A percentile compares a stretch with the other conserved stretches of the same genome.
phyloP scores from a whole-genome alignment of 2,329 filamentous ascomycete species.

The Ophiocordyceps camponoti-floridani region DNA sequence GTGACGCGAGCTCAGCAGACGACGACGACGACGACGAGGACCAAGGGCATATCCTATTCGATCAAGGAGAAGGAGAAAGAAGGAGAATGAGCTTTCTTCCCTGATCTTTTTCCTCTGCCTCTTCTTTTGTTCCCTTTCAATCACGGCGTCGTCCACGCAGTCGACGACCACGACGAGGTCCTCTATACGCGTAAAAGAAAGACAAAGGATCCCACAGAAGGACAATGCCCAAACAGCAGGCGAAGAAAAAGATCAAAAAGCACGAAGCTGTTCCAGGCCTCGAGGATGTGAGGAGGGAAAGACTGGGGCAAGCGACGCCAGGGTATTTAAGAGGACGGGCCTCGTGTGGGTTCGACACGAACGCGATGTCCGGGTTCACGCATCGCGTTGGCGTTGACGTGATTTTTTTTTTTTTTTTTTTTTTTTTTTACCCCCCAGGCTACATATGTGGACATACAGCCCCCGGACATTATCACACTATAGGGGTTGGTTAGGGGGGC shows the following conservation, averaged over 20 bases:
- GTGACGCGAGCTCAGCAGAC: no score
- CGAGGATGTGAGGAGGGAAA: constrained; percentile 1
- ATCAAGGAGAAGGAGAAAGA: neutral
- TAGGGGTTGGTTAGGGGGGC: neutral
- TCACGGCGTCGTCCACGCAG: no score
- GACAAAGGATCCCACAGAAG: no score
- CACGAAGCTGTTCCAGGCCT: neutral
- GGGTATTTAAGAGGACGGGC: constrained; percentile 6
- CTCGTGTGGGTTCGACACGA: constrained; percentile 4
- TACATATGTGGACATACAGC: no score
- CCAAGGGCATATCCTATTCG: neutral
- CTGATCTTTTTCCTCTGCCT: no score
- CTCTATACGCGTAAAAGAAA: no score
- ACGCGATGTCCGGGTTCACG: constrained; percentile 4
- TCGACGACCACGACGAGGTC: no score
- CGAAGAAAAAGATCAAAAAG: no score
- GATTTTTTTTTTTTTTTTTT: neutral
- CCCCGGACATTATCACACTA: neutral
- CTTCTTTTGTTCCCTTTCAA: no score
- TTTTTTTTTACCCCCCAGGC: neutral
- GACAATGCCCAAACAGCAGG: no score
- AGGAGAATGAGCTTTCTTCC: neutral
- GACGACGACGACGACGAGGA: neutral
- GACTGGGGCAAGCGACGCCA: neutral
- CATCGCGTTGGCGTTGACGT: constrained; percentile 8